phyloP scores from a whole-genome alignment of 768 basidiomycete species.

The Boletus reticuloceps region DNA sequence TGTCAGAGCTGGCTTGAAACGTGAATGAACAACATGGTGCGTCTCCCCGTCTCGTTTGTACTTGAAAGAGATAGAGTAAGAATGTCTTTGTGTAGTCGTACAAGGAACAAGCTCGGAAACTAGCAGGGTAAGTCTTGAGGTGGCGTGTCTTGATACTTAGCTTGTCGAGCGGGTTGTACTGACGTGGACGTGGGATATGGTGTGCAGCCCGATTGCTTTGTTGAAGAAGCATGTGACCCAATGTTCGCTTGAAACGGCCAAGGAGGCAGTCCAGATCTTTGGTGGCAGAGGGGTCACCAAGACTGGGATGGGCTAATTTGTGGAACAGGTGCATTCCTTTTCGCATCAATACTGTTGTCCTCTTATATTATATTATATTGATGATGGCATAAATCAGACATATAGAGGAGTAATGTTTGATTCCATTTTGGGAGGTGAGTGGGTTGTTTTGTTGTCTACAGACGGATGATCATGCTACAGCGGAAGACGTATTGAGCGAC shows the following conservation, averaged over 20 bases:
- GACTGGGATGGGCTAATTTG: slow-evolving; percentile 74
- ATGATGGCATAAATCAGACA: neutral
- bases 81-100: slow-evolving; percentile 43
- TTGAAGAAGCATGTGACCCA: slow-evolving; percentile 58
- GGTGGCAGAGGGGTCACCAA: slow-evolving; percentile 85
- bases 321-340: slow-evolving; percentile 61
- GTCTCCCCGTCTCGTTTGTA: slow-evolving; percentile 1
- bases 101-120: slow-evolving; percentile 60
- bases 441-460: neutral
- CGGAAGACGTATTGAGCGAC: slow-evolving; percentile 58
- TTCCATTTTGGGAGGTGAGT: slow-evolving; percentile 22
- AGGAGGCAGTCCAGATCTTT: slow-evolving; percentile 79
- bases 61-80: slow-evolving; percentile 14
- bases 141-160: neutral
- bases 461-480: slow-evolving; percentile 23
- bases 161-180: neutral
- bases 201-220: slow-evolving; percentile 47
- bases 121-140: slow-evolving; percentile 57
- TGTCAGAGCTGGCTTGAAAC: slow-evolving; percentile 78
- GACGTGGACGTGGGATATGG: neutral
- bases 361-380: neutral
- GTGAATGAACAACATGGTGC: slow-evolving; percentile 79
- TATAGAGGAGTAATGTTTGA: slow-evolving; percentile 24
- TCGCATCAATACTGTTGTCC: slow-evolving; percentile 13
- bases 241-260: slow-evolving; percentile 37